phyloP scores from a whole-genome alignment of 768 basidiomycete genomes.

The Paxillus ammoniavirescens region DNA sequence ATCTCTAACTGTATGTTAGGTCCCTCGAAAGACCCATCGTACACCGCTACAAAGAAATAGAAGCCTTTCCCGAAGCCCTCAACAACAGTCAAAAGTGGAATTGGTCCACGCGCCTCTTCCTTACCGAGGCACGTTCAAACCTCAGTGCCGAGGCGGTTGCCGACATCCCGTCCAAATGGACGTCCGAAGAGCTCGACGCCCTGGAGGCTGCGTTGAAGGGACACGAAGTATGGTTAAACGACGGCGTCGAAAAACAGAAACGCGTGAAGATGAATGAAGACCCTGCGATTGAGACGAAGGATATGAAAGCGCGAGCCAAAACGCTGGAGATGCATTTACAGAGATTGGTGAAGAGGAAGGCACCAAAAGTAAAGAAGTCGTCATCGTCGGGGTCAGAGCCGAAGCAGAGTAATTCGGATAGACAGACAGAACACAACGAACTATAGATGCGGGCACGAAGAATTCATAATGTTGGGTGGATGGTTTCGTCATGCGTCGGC shows the following conservation, averaged over 20 bases:
- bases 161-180: constrained; percentile 76
- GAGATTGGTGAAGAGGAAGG: constrained; percentile 65
- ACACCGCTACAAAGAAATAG: constrained; percentile 85
- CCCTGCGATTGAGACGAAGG: constrained; percentile 80
- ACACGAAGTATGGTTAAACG: constrained; percentile 82
- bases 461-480: neutral
- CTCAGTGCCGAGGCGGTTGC: constrained; percentile 61
- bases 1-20: constrained; percentile 38
- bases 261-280: constrained; percentile 69
- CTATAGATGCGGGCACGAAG: constrained; percentile 22
- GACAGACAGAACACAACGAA: constrained; percentile 28
- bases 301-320: constrained; percentile 84
- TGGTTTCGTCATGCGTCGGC: too few species aligned
- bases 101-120: constrained; percentile 86
- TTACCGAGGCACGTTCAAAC: constrained; percentile 74
- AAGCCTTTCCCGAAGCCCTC: constrained; percentile 79
- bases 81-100: constrained; percentile 85
- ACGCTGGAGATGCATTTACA: constrained; percentile 73
- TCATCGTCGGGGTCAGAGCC: constrained; percentile 23
- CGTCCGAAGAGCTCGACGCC: constrained; percentile 75
- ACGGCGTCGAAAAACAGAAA: constrained; percentile 82
- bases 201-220: constrained; percentile 77
- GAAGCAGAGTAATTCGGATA: constrained; percentile 14
- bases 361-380: constrained; percentile 58
- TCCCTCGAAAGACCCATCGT: constrained; percentile 77